These are phyloP conservation scores for Starmera amethionina DNA, from an alignment of 805 yeast genomes.

Conservation along the genomic window DNA sequence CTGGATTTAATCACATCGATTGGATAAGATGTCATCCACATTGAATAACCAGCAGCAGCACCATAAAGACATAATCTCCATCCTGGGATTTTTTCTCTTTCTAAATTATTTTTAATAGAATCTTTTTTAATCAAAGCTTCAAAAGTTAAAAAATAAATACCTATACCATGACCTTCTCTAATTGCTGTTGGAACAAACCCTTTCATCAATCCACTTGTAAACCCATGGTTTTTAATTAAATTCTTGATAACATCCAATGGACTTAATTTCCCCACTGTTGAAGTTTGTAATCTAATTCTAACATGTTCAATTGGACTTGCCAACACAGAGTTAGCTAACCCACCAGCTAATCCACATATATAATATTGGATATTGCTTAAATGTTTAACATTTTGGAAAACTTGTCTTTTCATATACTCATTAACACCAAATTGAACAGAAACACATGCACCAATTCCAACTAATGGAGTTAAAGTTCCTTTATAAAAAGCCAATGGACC, in stretches of 20 bases:
- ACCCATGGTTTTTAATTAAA: constrained; percentile 44
- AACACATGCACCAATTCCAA: constrained; percentile 98
- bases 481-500: constrained; percentile 84
- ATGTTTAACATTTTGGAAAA: constrained; percentile 29
- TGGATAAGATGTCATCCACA: constrained; percentile 85
- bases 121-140: constrained; percentile 77
- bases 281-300: constrained; percentile 89
- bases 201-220: constrained; percentile 51
- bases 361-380: constrained; percentile 62
- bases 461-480: constrained; percentile 86
- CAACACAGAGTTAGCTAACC: constrained; percentile 77
- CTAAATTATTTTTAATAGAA: constrained; percentile 32
- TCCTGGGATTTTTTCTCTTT: constrained; percentile 73
- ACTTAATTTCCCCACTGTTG: constrained; percentile 56
- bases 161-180: constrained; percentile 85
- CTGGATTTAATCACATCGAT: constrained; percentile 86
- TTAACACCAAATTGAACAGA: constrained; percentile 93
- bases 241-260: constrained; percentile 65
- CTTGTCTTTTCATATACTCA: constrained; percentile 84
- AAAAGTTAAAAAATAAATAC: constrained; percentile 80
- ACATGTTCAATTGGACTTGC: constrained; percentile 95
- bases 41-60: constrained; percentile 79
- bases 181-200: constrained; percentile 77
- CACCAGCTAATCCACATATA: constrained; percentile 83
- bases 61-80: constrained; percentile 84